phyloP scores from a whole-genome alignment of 257 asterid species.

The Prunella vulgaris region DNA sequence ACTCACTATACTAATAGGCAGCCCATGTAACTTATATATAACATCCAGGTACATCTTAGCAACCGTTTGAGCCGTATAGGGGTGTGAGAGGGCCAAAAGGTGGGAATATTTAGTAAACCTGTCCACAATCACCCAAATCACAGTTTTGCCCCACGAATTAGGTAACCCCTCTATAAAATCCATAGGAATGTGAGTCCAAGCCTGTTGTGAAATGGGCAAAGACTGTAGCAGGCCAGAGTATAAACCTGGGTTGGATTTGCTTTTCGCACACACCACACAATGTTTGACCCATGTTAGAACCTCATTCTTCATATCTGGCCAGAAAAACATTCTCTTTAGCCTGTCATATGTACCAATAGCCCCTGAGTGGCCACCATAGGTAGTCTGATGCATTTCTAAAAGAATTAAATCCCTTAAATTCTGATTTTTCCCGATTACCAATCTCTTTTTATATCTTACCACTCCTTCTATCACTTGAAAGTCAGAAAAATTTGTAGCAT shows the following conservation, averaged over 20 bases:
- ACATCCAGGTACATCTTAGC: not conserved
- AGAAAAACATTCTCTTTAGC: not conserved
- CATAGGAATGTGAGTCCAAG: not conserved
- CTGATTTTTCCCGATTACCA: not conserved
- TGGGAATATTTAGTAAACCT: too few relatives aligned
- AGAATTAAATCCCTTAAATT: not conserved
- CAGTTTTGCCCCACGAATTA: not conserved
- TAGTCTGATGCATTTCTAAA: not conserved
- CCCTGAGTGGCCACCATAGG: not conserved
- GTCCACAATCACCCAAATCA: too few relatives aligned
- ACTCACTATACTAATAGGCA: not conserved
- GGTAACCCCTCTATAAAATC: not conserved
- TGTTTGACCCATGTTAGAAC: not conserved
- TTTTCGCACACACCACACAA: not conserved
- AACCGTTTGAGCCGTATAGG: not conserved
- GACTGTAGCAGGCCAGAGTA: not conserved
- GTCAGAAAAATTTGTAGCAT: not conserved
- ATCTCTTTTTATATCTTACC: not conserved
- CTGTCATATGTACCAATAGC: not conserved
- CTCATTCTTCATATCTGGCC: not conserved
- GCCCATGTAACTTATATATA: not conserved
- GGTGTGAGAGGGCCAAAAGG: not conserved
- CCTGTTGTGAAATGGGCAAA: not conserved
- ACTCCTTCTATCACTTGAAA: not conserved
- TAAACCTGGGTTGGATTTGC: not conserved